These are phyloP conservation scores for Cystobasidium slooffiae DNA, from an alignment of 1,284 basidiomycete species.

Conservation along the genomic window DNA sequence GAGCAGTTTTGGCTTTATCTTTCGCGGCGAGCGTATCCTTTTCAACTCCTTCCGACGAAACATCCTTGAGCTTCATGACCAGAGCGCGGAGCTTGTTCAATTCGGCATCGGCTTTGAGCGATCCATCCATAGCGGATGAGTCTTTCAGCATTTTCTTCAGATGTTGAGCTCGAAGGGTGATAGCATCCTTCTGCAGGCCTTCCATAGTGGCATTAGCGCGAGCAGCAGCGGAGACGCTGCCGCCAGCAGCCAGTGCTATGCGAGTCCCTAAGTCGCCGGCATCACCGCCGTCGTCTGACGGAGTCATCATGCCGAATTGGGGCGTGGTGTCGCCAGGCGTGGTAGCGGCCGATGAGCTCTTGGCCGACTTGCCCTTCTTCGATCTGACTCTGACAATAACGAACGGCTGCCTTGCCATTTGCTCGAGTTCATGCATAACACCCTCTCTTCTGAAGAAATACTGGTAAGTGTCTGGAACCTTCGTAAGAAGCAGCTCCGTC, in stretches of 20 bases:
- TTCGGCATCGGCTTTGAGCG: constrained; percentile 65
- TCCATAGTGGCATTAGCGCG: constrained; percentile 44
- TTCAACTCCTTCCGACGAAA: constrained; percentile 29
- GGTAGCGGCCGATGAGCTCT: constrained; percentile 7
- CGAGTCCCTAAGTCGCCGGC: constrained; percentile 35
- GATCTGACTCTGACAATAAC: constrained; percentile 60
- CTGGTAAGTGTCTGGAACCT: constrained; percentile 79
- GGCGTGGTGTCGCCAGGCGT: constrained; percentile 31
- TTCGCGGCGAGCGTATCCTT: constrained; percentile 33
- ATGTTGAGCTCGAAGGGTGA: constrained; percentile 83
- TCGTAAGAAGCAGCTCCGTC: constrained; percentile 81
- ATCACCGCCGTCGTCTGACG: constrained; percentile 35
- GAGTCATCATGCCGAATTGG: constrained; percentile 17
- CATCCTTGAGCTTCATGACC: constrained; percentile 46
- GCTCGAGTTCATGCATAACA: constrained; percentile 87
- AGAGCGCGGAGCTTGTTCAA: constrained; percentile 59
- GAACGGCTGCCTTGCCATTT: constrained; percentile 68
- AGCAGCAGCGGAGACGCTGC: background rate
- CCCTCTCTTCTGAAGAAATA: constrained; percentile 88
- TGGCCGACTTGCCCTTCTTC: constrained; percentile 47
- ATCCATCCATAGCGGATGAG: constrained; percentile 50
- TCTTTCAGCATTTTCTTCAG: constrained; percentile 76
- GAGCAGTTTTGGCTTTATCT: constrained; percentile 64
- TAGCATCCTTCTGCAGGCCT: constrained; percentile 72
- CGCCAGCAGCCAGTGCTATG: constrained; percentile 16